A percentile compares a stretch with the other conserved stretches of the same genome.
phyloP scores from a whole-genome alignment of 768 basidiomycete genomes.

The Mycena latifolia region DNA sequence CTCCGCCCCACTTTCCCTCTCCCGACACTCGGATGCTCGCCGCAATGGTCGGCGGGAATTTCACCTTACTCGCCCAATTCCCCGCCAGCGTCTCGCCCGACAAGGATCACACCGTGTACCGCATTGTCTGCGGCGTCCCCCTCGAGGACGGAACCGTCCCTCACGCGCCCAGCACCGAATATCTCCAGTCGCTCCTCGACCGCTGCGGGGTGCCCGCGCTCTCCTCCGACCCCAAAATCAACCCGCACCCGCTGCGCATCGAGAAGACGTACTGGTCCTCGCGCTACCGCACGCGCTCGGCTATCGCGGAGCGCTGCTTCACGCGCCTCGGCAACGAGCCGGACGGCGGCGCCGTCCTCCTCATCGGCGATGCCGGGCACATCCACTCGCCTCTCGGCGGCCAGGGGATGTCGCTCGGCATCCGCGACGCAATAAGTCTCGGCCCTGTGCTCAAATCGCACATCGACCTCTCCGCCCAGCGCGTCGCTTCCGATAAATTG shows the following conservation, averaged over 20 bases:
- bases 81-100: constrained; percentile 42
- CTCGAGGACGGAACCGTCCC: constrained; percentile 50
- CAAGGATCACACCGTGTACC: constrained; percentile 45
- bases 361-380: constrained; percentile 62
- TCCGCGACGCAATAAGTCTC: constrained; percentile 62
- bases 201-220: constrained; percentile 50
- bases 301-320: constrained; percentile 56
- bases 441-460: constrained; percentile 50
- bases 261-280: constrained; percentile 65
- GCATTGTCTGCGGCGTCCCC: constrained; percentile 56
- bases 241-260: too few species aligned
- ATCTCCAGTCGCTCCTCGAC: constrained; percentile 58
- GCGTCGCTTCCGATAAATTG: constrained; percentile 39
- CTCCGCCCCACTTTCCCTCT: constrained; percentile 39
- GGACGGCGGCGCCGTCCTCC: constrained; percentile 7
- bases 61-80: constrained; percentile 54
- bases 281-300: constrained; percentile 58
- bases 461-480: constrained; percentile 21
- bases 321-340: constrained; percentile 45
- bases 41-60: constrained; percentile 38
- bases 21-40: constrained; percentile 40
- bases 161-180: constrained; percentile 51
- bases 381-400: constrained; percentile 68
- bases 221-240: constrained; percentile 52
- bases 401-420: constrained; percentile 69